These are phyloP conservation scores for Helicocarpus griseus DNA, from an alignment of 2,329 filamentous ascomycete genomes.

Conservation along the genomic window DNA sequence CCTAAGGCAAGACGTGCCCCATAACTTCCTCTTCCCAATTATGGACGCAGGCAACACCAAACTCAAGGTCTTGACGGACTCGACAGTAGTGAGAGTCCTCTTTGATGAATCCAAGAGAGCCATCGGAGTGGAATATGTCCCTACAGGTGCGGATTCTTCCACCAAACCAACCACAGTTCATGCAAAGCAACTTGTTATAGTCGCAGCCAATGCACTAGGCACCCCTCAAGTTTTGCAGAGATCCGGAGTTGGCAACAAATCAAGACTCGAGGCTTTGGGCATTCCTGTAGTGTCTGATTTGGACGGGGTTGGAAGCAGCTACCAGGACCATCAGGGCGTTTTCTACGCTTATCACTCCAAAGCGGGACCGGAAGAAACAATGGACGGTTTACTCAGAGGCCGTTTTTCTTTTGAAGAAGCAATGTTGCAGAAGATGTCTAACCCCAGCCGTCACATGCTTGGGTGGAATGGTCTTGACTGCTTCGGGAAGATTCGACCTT, in stretches of 20 bases:
- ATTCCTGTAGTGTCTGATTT: slow-evolving; percentile 40
- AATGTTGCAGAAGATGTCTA: slow-evolving; percentile 31
- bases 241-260: slow-evolving; percentile 49
- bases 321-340: slow-evolving; percentile 48
- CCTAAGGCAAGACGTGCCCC: slow-evolving; percentile 13
- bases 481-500: slow-evolving; percentile 47
- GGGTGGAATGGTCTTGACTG: slow-evolving; percentile 52
- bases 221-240: slow-evolving; percentile 50
- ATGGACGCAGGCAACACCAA: slow-evolving; percentile 10
- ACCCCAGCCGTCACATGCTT: slow-evolving; percentile 34
- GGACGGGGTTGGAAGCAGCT: slow-evolving; percentile 44
- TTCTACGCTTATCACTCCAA: slow-evolving; percentile 44
- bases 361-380: slow-evolving; percentile 38
- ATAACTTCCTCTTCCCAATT: slow-evolving; percentile 11
- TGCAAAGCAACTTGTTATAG: slow-evolving; percentile 47
- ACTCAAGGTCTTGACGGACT: slow-evolving; percentile 49
- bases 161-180: slow-evolving; percentile 27
- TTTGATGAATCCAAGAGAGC: slow-evolving; percentile 46
- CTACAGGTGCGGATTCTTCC: slow-evolving; percentile 37
- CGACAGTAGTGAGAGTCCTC: slow-evolving; percentile 46
- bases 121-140: slow-evolving; percentile 49
- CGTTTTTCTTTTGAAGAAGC: slow-evolving; percentile 38
- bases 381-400: slow-evolving; percentile 46
- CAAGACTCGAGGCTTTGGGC: slow-evolving; percentile 39
- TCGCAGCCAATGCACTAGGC: slow-evolving; percentile 31